Conservation (phyloP, 2,329 filamentous ascomycete species). For the Pyrenophora seminiperda region DNA sequence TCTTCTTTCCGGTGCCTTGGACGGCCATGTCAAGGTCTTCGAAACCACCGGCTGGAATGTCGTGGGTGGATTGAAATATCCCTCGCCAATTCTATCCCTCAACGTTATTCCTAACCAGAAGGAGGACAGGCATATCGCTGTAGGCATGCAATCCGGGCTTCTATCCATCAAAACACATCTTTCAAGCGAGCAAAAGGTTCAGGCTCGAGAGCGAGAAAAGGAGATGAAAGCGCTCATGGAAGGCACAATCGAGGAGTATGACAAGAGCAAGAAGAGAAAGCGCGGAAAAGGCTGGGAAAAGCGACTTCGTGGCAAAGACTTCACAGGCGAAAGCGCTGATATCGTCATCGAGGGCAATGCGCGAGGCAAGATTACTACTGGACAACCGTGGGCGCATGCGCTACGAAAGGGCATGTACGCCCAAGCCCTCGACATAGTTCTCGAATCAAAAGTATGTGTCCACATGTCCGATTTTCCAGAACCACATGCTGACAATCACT, state of each 20-base stretch:
- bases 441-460: slow-evolving; percentile 53
- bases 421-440: slow-evolving; percentile 77
- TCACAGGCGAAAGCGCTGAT: slow-evolving; percentile 81
- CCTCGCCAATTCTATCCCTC: slow-evolving; percentile 85
- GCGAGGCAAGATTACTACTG: slow-evolving; percentile 65
- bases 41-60: slow-evolving; percentile 95
- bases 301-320: slow-evolving; percentile 72
- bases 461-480: not conserved
- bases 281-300: slow-evolving; percentile 65
- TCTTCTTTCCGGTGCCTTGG: slow-evolving; percentile 84
- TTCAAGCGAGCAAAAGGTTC: slow-evolving; percentile 77
- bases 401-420: slow-evolving; percentile 79
- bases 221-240: slow-evolving; percentile 83
- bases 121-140: slow-evolving; percentile 90
- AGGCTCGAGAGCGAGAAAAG: slow-evolving; percentile 76
- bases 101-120: slow-evolving; percentile 71
- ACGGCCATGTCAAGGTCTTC: slow-evolving; percentile 96
- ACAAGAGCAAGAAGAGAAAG: slow-evolving; percentile 70
- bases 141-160: slow-evolving; percentile 94
- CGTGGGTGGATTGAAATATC: slow-evolving; percentile 92
- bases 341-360: slow-evolving; percentile 84
- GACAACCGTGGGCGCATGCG: slow-evolving; percentile 78
- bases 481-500: slow-evolving; percentile 8
- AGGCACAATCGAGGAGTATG: slow-evolving; percentile 78
- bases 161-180: slow-evolving; percentile 88